Evolutionary conservation across 805 yeast species (phyloP).

Genomic region (Yarrowia sp.): DNA sequence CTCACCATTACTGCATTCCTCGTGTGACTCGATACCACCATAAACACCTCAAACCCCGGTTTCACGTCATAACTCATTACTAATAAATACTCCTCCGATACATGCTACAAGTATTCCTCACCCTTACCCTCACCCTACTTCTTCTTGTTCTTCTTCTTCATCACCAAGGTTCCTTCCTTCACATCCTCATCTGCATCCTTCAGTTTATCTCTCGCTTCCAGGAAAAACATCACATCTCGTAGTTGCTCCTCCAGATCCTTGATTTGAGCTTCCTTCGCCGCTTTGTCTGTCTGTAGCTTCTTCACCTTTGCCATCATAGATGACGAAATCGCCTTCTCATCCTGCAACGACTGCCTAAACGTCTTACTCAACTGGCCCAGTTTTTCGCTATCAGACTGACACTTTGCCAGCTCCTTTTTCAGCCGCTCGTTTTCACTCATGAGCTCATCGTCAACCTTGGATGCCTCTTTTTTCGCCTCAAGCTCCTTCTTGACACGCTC

Average conservation of each 20-base stretch:
- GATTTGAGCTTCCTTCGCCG: slow-evolving; percentile 41
- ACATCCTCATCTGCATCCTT: slow-evolving; percentile 75
- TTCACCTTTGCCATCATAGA: slow-evolving; percentile 55
- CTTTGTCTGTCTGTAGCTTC: slow-evolving; percentile 47
- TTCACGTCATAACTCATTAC: neutral
- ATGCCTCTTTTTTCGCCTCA: neutral
- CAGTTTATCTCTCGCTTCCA: slow-evolving; percentile 76
- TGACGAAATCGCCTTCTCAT: slow-evolving; percentile 57
- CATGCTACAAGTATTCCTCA: too few relatives aligned
- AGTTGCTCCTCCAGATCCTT: slow-evolving; percentile 48
- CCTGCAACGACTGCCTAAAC: slow-evolving; percentile 53
- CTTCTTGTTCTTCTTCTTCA: slow-evolving; percentile 32
- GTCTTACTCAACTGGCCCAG: slow-evolving; percentile 45
- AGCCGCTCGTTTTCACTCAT: neutral
- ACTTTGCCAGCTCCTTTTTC: slow-evolving; percentile 11
- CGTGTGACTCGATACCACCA: too few relatives aligned
- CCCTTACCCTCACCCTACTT: neutral
- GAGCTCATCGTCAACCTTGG: neutral
- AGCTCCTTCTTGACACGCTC: slow-evolving; percentile 31
- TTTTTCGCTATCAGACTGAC: slow-evolving; percentile 40
- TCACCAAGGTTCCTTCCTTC: slow-evolving; percentile 61
- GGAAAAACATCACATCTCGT: slow-evolving; percentile 78
- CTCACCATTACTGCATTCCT: too few relatives aligned
- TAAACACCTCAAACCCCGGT: too few relatives aligned
- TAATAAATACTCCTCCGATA: neutral